Percentiles rank a stretch among this genome's conserved stretches.
phyloP scores from a whole-genome alignment of 208 protist genomes.

The Vickermania spadyakhi region DNA sequence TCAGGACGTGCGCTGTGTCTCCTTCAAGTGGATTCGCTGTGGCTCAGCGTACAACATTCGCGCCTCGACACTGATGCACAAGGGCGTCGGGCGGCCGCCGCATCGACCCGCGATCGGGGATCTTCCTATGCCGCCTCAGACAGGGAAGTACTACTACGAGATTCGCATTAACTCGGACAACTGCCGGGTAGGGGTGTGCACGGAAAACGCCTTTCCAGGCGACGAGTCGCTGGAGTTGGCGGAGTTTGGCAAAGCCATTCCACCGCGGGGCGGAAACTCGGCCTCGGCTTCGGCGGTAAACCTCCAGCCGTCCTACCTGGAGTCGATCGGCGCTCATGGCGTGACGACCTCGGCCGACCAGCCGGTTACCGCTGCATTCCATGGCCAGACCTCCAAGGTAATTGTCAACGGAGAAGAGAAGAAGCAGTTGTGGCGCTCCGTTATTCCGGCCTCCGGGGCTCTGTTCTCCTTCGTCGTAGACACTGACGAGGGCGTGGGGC shows the following conservation, averaged over 20 bases:
- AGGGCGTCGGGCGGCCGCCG: constrained; percentile 33
- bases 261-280: background rate
- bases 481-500: constrained; percentile 64
- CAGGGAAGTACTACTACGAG: constrained; percentile 76
- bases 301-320: constrained; percentile 20
- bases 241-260: constrained; percentile 19
- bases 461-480: constrained; percentile 75
- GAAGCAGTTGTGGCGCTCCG: constrained; percentile 69
- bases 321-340: constrained; percentile 22
- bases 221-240: constrained; percentile 21
- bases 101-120: constrained; percentile 59
- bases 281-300: background rate
- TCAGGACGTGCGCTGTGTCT: constrained; percentile 24
- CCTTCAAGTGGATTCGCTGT: constrained; percentile 57
- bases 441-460: constrained; percentile 51
- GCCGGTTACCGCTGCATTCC: constrained; percentile 32
- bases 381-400: constrained; percentile 64
- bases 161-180: constrained; percentile 65
- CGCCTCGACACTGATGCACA: constrained; percentile 32
- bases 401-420: constrained; percentile 46
- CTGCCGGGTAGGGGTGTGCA: constrained; percentile 66
- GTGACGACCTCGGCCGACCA: constrained; percentile 8
- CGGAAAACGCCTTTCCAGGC: constrained; percentile 23
- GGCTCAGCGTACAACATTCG: constrained; percentile 37
- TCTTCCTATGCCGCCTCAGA: constrained; percentile 42